Base-by-base conservation (phyloP, 2,329 filamentous ascomycete species). In the Ascochyta rabiei region DNA sequence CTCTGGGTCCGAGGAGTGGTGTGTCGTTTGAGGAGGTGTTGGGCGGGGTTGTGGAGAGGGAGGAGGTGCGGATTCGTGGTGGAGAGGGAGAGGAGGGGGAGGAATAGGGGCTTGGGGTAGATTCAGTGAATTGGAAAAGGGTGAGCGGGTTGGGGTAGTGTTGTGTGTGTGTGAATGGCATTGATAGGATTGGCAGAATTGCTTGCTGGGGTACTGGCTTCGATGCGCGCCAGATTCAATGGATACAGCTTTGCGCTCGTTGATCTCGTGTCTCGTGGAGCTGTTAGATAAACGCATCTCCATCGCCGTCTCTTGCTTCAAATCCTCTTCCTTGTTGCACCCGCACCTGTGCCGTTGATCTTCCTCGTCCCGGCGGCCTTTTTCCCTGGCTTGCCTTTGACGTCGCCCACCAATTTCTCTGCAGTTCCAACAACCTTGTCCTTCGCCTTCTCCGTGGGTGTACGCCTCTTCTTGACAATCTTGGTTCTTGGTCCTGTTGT, bases 331-430 rank as follows among this genome's bases (percentile, higher is more conserved):
- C 50, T 38, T 7, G 52, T 49, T 10, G 51, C 39, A 6, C 46
- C 47, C 13, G 37, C 31, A 19, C 47, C 53, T 2, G 47, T 46
- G 6, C 53, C 53, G 6, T 47, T 50, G 10, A 21, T 41, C 38
- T 47, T 56, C 42, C 43, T 43, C n/a, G 53, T 56, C 19, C 53
- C 53, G 1, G 47, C 47, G 1, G 47, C 69, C 64, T 71, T 70
- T 59, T 73, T 72, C 13, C 50, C 69, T 0, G 65, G 64, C 61
- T 67, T 67, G 2, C 60, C 66, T 39, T 66, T 56, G 2, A 66
- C 56, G 53, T 64, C 61, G 8, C 59, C 70, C 18, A 58, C 55
- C 2, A 60, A 53, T 62, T 71, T 68, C 48, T 68, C 59, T 0
- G 48, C 59, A 45, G 59, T 66, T 2, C 64, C 67, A 2, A 62